Base-by-base conservation (phyloP, 768 basidiomycete species). In the Ramaria sp. region DNA sequence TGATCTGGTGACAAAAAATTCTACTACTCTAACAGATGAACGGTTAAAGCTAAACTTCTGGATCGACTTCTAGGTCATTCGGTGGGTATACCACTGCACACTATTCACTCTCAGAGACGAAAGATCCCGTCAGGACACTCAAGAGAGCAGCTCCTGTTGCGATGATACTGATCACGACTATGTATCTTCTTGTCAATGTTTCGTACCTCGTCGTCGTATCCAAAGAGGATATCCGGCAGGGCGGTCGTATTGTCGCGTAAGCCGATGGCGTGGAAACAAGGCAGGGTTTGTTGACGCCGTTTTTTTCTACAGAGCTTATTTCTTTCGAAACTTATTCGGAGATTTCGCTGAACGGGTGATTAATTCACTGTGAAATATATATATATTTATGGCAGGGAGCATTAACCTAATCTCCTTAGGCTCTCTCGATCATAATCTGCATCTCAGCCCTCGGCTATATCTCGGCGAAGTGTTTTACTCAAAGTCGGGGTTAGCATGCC, bases 1-100 rank as follows among this genome's bases (percentile, higher is more conserved):
- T 86, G 41, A 81, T 84, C 22, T 88, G 85, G 85, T 83, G 7
- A n/a, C n/a, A n/a, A n/a, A n/a, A n/a, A n/a, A n/a, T n/a, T n/a
- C n/a, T n/a, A n/a, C n/a, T n/a, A n/a, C n/a, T n/a, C n/a, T n/a
- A n/a, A n/a, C n/a, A n/a, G n/a, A n/a, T n/a, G n/a, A n/a, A n/a
- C n/a, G n/a, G n/a, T n/a, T n/a, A n/a, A n/a, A n/a, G n/a, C n/a
- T n/a, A n/a, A n/a, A n/a, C n/a, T n/a, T n/a, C n/a, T 25, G 12
- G 25, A 18, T 24, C 15, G 10, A 20, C 22, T 38, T 37, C 44
- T 52, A 85, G 84, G 84, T 81, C 82, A 0, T 85, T 79, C 61
- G 73, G 76, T 45, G 86, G 86, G 0, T 89, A 86, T 62, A 76
- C 79, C 1, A 85, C 83, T 55, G 84, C 83, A 8, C 86, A 88